Base-by-base conservation (phyloP, 1,284 basidiomycete species). In the Sparassis latifolia region DNA sequence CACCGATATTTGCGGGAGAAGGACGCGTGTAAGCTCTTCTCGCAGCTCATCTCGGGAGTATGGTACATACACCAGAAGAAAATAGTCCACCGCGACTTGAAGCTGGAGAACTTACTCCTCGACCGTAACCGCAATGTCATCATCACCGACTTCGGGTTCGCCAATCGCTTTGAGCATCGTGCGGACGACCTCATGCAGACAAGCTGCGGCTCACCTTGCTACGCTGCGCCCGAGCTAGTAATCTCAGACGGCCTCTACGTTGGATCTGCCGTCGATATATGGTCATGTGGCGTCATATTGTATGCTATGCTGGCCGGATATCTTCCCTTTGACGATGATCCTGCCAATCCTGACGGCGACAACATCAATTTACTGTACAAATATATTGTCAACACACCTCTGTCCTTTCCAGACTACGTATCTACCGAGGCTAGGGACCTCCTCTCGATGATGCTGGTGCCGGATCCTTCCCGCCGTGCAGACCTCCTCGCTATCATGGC, bases 291-390 rank as follows among this genome's bases (percentile, higher is more conserved):
- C 55, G 97, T 99, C 57, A 99, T 99, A 61, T 80, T 99, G 4
- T 99, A 98, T 68, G 97, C 97, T 50, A 99, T 99, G 96, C 82
- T 99, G 9, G 94, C 96, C 1, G 97, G 97, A 5, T 99, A 99
- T 66, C 84, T 99, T 33, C 97, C 97, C n/a, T 99, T 98, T 68
- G 97, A 99, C 69, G 97, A 99, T 68, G 97, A 99, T 70, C 97
- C 97, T 1, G 88, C 87, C 33, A 99, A 99, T 68, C 97, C 97
- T 2, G 97, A 99, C 56, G 97, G 97, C 52, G 95, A 99, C 74
- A 99, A 99, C 72, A 99, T 99, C 78, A 99, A 98, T 66, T 77
- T 98, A n/a, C 76, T 99, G 47, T 99, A 99, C 84, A 94, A 92
- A 69, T 99, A 99, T 73, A 99, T 99, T 69, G 89, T 98, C 71